Evolutionary conservation across 1,139 yeast genomes (phyloP), one percentile per base, ranked within the genome.

Genomic region (Scheffersomyces stambukii): DNA sequence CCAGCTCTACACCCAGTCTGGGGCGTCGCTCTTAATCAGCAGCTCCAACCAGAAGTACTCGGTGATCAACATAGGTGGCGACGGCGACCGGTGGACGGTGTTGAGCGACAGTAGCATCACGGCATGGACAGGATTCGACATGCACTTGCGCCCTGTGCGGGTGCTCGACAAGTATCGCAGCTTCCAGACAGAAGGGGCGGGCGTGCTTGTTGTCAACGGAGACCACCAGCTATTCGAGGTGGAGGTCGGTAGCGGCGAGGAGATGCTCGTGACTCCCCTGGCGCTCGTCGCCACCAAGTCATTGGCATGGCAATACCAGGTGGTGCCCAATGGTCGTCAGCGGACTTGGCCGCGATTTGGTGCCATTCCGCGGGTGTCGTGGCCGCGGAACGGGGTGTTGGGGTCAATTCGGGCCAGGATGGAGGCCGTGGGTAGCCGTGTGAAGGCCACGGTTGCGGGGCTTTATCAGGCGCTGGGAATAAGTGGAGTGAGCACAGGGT

Each of bases 121-220:
- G 10, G 74, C 74, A 2, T 71, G 76, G 76, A 52, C 66, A 1
- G 75, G 75, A 0, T 52, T 54, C 26, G 53, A 59, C 31, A 35
- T 65, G 10, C 40, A 48, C 13, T 29, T 68, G 12, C 29, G 29
- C n/a, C 41, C 50, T 4, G 24, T 26, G 7, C 27, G 34, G 8
- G 29, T 43, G 5, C 35, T 57, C n/a, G 38, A 41, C 6, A 48
- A 42, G 15, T 43, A 36, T 31, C 40, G 40, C 4, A 48, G 62
- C 24, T 33, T 51, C 6, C 26, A 40, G 20, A 45, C 58, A 4
- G 18, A 26, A 8, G 75, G 75, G 1, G 49, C 50, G 13, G 76
- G 75, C 0, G 42, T 38, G 5, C 27, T 68, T 7, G 61, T 68
- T 2, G 36, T 69, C 12, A 53, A 61, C 23, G 62, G 64, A 3